Conservation (phyloP, 495 filamentous ascomycete genomes). For the Pseudotulostoma volvatum region DNA sequence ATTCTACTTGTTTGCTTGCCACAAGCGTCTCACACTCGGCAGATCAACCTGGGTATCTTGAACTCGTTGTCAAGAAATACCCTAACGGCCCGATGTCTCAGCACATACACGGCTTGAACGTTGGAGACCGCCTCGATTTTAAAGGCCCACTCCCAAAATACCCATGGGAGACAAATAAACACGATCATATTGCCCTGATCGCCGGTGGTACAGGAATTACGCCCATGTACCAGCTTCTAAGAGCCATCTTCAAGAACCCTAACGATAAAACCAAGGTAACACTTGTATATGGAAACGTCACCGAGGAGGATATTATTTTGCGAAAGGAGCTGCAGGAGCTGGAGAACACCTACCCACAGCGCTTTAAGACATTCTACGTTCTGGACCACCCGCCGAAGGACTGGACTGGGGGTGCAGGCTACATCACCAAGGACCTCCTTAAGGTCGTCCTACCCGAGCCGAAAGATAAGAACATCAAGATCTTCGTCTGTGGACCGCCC, state of each 20-base stretch:
- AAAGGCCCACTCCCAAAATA: slow-evolving; percentile 96
- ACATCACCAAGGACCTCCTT: slow-evolving; percentile 71
- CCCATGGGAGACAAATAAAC: slow-evolving; percentile 81
- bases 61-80: slow-evolving; percentile 85
- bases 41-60: slow-evolving; percentile 63
- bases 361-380: slow-evolving; percentile 80
- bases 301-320: slow-evolving; percentile 73
- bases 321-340: slow-evolving; percentile 66
- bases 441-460: slow-evolving; percentile 88
- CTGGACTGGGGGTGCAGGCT: slow-evolving; percentile 62
- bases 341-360: slow-evolving; percentile 85
- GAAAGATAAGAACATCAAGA: slow-evolving; percentile 75
- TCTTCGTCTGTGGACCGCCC: slow-evolving; percentile 84
- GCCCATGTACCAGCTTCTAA: slow-evolving; percentile 75
- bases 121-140: slow-evolving; percentile 65
- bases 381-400: slow-evolving; percentile 72
- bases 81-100: slow-evolving; percentile 78
- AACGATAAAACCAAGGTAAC: slow-evolving; percentile 94
- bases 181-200: slow-evolving; percentile 79
- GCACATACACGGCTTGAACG: slow-evolving; percentile 68
- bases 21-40: not conserved
- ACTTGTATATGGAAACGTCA: slow-evolving; percentile 76
- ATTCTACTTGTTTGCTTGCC: not conserved
- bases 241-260: slow-evolving; percentile 86
- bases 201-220: slow-evolving; percentile 94